Base-by-base conservation (phyloP, 78 protist genomes). In the slime mould (Dictyostelium discoideum) region DNA sequence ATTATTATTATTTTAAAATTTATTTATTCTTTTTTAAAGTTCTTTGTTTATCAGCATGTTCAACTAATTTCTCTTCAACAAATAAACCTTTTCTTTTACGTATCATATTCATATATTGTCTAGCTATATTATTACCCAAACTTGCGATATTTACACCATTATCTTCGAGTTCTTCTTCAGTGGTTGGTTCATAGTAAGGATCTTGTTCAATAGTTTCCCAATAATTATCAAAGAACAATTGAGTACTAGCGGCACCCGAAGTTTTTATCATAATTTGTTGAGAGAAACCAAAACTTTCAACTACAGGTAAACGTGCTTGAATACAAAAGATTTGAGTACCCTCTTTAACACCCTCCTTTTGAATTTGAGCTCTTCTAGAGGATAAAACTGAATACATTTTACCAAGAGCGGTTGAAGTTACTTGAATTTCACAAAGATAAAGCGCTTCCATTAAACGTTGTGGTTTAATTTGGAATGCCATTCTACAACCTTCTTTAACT, bases 1-100 rank as follows among this genome's bases (percentile, higher is more conserved):
- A 46, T 46, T 46, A 46, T 46, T 54, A 54, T 54, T 13, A 54
- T 54, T 60, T 60, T 60, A 60, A 20, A 60, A 5, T 82, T 98
- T 94, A 98, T 84, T 97, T 96, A 48, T 96, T 98, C 39, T 85
- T 69, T n/a, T 92, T 69, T n/a, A 89, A 42, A 0, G 98, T 98
- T 77, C 99, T 96, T 96, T 99, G 99, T 96, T 99, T 99, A 11
- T 99, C 99, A 7, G 98, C 99, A 16, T 80, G 81, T 87, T 95
- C 97, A 16, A 99, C 99, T 1, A 98, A 44, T 92, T 98, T 98
- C 50, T 98, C 98, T 32, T 96, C 98, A 14, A 98, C 98, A 14
- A 39, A 74, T 67, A 99, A 92, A 16, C 99, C 99, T 81, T 96
- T 96, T 44, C 99, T 79, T 9, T 88, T 80, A 48, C 99, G 86